A percentile compares a stretch with the other conserved stretches of the same genome.
Conservation (phyloP, 164 flowering plant genomes). For the Euptelea pleiosperma region DNA sequence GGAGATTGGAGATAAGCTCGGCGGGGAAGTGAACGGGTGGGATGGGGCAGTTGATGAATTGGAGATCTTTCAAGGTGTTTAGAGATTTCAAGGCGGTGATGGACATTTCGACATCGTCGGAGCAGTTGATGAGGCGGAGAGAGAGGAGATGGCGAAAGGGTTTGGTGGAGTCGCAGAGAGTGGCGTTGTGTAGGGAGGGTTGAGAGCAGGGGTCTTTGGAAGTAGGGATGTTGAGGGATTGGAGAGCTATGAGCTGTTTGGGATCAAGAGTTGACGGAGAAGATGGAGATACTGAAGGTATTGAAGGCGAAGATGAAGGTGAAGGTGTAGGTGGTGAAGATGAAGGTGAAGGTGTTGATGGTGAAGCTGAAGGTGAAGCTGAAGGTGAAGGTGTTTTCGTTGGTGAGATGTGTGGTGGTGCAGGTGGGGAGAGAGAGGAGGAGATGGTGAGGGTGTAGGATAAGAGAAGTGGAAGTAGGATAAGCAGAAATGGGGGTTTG, state of each 20-base stretch:
- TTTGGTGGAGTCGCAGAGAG: conserved; percentile 57
- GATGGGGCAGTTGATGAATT: conserved; percentile 69
- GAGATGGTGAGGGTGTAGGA: conserved; percentile 12
- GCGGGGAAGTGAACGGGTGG: conserved; percentile 55
- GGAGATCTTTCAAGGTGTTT: conserved; percentile 55
- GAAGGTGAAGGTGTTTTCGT: conserved; percentile 9
- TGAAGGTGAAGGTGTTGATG: conserved; percentile 15
- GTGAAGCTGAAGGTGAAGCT: conserved; percentile 8
- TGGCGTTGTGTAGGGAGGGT: conserved; percentile 44
- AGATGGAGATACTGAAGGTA: conserved; percentile 15
- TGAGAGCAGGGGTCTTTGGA: conserved; percentile 69
- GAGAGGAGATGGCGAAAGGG: conserved; percentile 85
- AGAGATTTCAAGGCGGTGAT: conserved; percentile 72
- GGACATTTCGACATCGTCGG: conserved; percentile 63
- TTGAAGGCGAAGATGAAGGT: conserved; percentile 12
- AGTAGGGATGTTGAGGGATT: conserved; percentile 78
- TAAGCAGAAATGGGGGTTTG: conserved; percentile 10
- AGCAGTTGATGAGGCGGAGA: conserved; percentile 79
- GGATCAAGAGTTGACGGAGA: conserved; percentile 65
- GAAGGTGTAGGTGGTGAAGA: conserved; percentile 12
- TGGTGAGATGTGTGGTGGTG: too few species aligned
- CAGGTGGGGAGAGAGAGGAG: conserved; percentile 8
- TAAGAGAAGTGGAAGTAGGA: conserved; percentile 12
- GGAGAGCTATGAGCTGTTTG: conserved; percentile 72
- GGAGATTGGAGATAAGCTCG: conserved; percentile 54